Conservation (phyloP, 2,329 filamentous ascomycete species). For the Cryphonectria nitschkei region DNA sequence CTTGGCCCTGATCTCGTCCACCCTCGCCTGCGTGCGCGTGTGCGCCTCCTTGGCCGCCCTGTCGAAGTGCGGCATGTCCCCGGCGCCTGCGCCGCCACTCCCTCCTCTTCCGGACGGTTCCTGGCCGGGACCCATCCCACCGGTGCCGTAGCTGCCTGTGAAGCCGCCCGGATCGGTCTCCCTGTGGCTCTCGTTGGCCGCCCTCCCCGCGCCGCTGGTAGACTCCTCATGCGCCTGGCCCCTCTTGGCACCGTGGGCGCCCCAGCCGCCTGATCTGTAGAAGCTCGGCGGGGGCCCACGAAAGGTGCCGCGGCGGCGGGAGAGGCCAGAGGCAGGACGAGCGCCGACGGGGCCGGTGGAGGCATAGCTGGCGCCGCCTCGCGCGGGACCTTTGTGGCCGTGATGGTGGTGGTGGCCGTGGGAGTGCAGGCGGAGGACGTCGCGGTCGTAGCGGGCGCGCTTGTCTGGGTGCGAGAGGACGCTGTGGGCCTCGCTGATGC, state of each 20-base stretch:
- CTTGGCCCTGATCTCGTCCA: slow-evolving; percentile 53
- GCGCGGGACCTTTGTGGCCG: slow-evolving; percentile 31
- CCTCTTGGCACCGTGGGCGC: slow-evolving; percentile 63
- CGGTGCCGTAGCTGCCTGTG: slow-evolving; percentile 35
- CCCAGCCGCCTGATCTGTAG: slow-evolving; percentile 81
- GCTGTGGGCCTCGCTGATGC: slow-evolving; percentile 82
- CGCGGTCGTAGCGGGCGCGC: slow-evolving; percentile 80
- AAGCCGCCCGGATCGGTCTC: slow-evolving; percentile 18
- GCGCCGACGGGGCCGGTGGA: slow-evolving; percentile 68
- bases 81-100: slow-evolving; percentile 35
- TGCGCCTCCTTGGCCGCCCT: slow-evolving; percentile 65
- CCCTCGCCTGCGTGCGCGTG: slow-evolving; percentile 70
- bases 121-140: slow-evolving; percentile 65
- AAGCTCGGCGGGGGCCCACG: slow-evolving; percentile 88
- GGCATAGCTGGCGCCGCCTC: slow-evolving; percentile 52
- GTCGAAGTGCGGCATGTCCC: slow-evolving; percentile 79
- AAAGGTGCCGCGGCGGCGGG: slow-evolving; percentile 74
- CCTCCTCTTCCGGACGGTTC: slow-evolving; percentile 45
- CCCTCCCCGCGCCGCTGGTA: slow-evolving; percentile 29
- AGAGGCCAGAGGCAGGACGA: slow-evolving; percentile 80
- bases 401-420: slow-evolving; percentile 39
- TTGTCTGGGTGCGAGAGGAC: slow-evolving; percentile 73
- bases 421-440: slow-evolving; percentile 52
- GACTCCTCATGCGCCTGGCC: slow-evolving; percentile 54
- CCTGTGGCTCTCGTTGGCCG: neutral